These are phyloP conservation scores for Fusarium buharicum DNA, from an alignment of 2,329 filamentous ascomycete species.

Conservation along the genomic window DNA sequence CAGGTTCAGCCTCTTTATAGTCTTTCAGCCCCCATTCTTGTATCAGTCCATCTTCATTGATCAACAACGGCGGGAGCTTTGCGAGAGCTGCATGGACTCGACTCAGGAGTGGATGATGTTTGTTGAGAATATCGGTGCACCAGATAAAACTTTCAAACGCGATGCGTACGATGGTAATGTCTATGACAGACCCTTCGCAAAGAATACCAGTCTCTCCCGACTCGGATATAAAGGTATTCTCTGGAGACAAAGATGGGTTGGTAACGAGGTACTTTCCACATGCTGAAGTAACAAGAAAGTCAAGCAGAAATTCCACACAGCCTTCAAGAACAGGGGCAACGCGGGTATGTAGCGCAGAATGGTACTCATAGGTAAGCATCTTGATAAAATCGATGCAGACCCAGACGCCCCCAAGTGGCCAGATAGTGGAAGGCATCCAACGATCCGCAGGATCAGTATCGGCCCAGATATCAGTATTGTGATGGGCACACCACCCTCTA, in stretches of 20 bases:
- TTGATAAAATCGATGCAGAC: conserved; percentile 41
- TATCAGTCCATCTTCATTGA: conserved; percentile 43
- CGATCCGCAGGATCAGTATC: conserved; percentile 52
- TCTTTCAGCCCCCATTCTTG: conserved; percentile 55
- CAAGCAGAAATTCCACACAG: conserved; percentile 52
- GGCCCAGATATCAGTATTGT: conserved; percentile 55
- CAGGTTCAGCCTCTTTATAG: conserved; percentile 55
- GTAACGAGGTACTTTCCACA: conserved; percentile 44
- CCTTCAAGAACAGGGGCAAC: conserved; percentile 49
- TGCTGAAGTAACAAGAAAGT: conserved; percentile 49
- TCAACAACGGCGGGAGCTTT: conserved; percentile 20
- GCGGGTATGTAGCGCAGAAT: conserved; percentile 28
- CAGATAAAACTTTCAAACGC: conserved; percentile 39
- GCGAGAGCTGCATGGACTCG: conserved; percentile 7
- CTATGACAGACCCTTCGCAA: conserved; percentile 44
- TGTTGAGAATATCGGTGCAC: conserved; percentile 20
- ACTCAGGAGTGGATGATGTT: conserved; percentile 1
- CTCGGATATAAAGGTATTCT: conserved; percentile 39
- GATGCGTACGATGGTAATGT: conserved; percentile 36
- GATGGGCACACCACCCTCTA: conserved; percentile 51
- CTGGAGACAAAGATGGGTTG: conserved; percentile 41
- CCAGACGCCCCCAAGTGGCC: conserved; percentile 44
- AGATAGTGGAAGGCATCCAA: conserved; percentile 45
- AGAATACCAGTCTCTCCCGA: conserved; percentile 31
- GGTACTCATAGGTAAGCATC: conserved; percentile 40